Evolutionary conservation across 257 asterid species (phyloP).

Genomic region (Ballota nigra): DNA sequence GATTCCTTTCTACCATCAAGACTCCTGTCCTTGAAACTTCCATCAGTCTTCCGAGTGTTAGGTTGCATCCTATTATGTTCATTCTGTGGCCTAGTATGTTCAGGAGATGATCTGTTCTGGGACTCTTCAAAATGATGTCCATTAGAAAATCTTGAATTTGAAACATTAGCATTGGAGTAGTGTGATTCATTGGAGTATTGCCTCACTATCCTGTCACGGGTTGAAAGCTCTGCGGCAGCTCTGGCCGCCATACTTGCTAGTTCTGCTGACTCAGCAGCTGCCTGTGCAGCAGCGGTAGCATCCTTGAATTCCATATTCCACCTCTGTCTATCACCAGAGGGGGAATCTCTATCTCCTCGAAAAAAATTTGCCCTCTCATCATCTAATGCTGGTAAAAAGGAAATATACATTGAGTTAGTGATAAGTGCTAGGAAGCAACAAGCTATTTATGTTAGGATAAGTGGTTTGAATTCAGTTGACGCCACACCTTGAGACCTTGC

Average conservation of each 20-base stretch:
- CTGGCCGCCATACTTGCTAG: slow-evolving; percentile 79
- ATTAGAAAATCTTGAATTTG: slow-evolving; percentile 18
- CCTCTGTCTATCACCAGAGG: slow-evolving; percentile 34
- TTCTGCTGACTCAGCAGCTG: slow-evolving; percentile 92
- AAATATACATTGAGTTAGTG: neutral
- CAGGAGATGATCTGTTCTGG: slow-evolving; percentile 27
- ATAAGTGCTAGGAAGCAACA: no score
- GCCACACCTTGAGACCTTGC: no score
- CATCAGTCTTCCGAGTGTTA: slow-evolving; percentile 25
- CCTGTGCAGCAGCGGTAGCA: slow-evolving; percentile 88
- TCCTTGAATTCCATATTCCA: slow-evolving; percentile 83
- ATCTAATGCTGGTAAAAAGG: slow-evolving; percentile 23
- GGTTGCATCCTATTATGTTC: slow-evolving; percentile 27
- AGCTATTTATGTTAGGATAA: no score
- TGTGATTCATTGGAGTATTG: slow-evolving; percentile 41
- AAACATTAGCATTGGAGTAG: slow-evolving; percentile 23
- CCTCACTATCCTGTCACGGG: slow-evolving; percentile 35
- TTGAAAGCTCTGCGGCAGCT: slow-evolving; percentile 83
- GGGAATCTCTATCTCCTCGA: slow-evolving; percentile 29
- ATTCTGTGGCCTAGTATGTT: slow-evolving; percentile 31
- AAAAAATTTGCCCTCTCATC: slow-evolving; percentile 33
- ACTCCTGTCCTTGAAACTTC: slow-evolving; percentile 30
- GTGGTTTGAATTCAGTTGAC: no score
- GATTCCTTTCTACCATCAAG: slow-evolving; percentile 29
- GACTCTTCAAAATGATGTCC: slow-evolving; percentile 38